A percentile compares a stretch with the other conserved stretches of the same genome.
Conservation (phyloP, 75 land plant genomes). For the Chamaecyparis obtusa region DNA sequence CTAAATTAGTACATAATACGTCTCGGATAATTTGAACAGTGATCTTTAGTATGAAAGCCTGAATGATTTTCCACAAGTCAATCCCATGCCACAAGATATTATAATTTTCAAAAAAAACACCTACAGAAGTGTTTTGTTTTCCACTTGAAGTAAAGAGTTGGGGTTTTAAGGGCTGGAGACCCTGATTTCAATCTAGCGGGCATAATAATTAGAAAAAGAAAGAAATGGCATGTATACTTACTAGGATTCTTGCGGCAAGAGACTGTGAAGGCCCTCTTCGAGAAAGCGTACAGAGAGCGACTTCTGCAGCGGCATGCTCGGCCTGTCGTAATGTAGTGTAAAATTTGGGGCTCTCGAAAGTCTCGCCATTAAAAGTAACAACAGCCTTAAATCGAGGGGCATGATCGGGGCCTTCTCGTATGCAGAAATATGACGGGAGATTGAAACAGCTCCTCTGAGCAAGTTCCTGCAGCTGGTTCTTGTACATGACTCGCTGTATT, state of each 20-base stretch:
- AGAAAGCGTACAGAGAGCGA: constrained; percentile 66
- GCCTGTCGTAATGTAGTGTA: constrained; percentile 75
- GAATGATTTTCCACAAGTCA: background rate
- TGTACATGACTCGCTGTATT: constrained; percentile 53
- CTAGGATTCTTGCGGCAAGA: constrained; percentile 35
- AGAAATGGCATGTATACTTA: constrained; percentile 5
- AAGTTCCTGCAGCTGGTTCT: constrained; percentile 85
- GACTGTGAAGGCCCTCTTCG: constrained; percentile 58
- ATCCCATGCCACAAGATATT: background rate
- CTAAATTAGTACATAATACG: no score
- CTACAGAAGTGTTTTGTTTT: background rate
- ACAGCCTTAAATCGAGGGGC: constrained; percentile 86
- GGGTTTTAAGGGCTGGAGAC: background rate
- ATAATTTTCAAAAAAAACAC: background rate
- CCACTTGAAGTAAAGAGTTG: background rate
- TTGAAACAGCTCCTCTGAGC: constrained; percentile 91
- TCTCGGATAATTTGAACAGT: no score
- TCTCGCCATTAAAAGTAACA: constrained; percentile 80
- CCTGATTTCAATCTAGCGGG: background rate
- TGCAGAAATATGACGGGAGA: constrained; percentile 74
- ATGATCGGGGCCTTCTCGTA: constrained; percentile 84
- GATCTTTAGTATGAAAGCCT: no score
- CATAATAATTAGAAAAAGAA: background rate
- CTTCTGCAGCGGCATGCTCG: constrained; percentile 87
- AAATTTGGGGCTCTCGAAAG: constrained; percentile 73